Base-by-base conservation (phyloP, 2,329 filamentous ascomycete species). In the Coleophoma eucalyptorum region DNA sequence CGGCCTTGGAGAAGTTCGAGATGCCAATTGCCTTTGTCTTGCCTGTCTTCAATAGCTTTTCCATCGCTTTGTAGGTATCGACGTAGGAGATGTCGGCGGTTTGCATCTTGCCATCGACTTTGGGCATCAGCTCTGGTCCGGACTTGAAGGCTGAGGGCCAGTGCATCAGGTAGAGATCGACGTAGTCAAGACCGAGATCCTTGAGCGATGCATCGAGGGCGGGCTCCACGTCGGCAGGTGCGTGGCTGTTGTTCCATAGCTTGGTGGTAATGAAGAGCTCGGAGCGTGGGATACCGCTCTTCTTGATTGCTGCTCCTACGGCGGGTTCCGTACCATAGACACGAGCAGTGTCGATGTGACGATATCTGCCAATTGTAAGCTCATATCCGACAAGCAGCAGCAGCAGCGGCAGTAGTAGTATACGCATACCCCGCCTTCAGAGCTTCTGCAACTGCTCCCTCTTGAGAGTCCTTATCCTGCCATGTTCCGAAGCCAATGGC, bases 11-110 rank as follows among this genome's bases (percentile, higher is more conserved):
- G 69, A 84, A 86, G 68, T 86, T 86, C 50, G 79, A 83, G 42
- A 86, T 73, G 45, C 83, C 83, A 48, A 86, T 83, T 52, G 79
- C 70, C 53, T 72, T 74, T 4, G 77, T 74, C 58, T 80, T 75
- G 57, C 77, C 76, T 2, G 73, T 70, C 12, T 68, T 65, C 32
- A 82, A 70, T 18, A 84, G 61, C 55, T 75, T 72, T 64, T 81
- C 77, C 75, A 86, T 78, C 2, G 75, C 75, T 34, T 74, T 68
- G 79, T 80, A 86, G 47, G 81, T 84, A 49, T 73, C 66, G 41
- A 71, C 51, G 43, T 72, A 83, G 13, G 51, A 54, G 31, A 58
- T 61, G 26, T 58, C 46, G 6, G 49, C 53, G 15, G 55, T 58
- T 32, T 58, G 46, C 34, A 52, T 58, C 44, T 61, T 62, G 7